phyloP scores from a whole-genome alignment of 164 flowering plant species.

The Echeveria elegans region DNA sequence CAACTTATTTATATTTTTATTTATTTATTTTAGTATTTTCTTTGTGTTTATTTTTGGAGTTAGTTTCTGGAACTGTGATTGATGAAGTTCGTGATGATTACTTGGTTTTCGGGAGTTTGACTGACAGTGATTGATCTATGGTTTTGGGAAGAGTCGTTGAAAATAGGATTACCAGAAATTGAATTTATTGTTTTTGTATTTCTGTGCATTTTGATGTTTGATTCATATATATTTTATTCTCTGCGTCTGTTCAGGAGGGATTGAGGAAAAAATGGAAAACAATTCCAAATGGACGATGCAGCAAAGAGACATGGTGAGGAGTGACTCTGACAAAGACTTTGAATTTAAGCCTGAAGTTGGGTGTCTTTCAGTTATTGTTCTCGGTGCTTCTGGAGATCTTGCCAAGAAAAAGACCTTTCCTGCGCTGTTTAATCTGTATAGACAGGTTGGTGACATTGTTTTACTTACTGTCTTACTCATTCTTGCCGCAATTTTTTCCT shows the following conservation, averaged over 20 bases:
- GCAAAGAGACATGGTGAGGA: slow-evolving; percentile 29
- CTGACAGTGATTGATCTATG: neutral
- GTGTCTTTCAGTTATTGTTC: slow-evolving; percentile 74
- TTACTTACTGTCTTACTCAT: neutral
- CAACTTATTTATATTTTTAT: neutral
- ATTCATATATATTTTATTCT: neutral
- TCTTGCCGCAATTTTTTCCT: neutral
- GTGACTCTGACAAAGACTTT: slow-evolving; percentile 33
- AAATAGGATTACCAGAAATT: neutral
- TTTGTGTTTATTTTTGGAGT: no score
- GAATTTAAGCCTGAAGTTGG: slow-evolving; percentile 58
- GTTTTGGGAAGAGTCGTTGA: neutral
- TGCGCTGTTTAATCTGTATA: slow-evolving; percentile 83
- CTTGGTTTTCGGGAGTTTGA: neutral
- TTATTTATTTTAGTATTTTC: neutral
- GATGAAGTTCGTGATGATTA: neutral
- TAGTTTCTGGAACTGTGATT: neutral
- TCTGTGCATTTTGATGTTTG: neutral
- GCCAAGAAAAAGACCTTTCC: slow-evolving; percentile 99
- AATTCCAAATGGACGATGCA: slow-evolving; percentile 33
- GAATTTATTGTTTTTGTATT: no score
- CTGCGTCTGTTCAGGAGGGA: no score
- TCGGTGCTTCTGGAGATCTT: slow-evolving; percentile 99
- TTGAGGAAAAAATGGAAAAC: slow-evolving; percentile 28
- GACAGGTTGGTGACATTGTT: slow-evolving; percentile 36